A percentile compares a stretch with the other conserved stretches of the same genome.
phyloP scores from a whole-genome alignment of 805 yeast genomes.

The Naumovozyma baii region DNA sequence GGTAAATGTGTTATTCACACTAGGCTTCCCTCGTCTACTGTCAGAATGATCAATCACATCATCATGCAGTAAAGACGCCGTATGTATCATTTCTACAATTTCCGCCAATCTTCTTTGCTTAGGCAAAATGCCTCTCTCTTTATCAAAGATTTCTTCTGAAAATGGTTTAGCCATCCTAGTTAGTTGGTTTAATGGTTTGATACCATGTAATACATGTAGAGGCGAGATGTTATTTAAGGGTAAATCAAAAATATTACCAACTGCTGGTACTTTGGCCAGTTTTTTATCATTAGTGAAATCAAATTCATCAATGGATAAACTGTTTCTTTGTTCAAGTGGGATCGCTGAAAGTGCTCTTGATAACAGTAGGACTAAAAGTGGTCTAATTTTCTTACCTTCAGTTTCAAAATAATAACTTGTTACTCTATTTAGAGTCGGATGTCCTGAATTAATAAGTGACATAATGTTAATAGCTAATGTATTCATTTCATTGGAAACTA shows the following conservation, averaged over 20 bases:
- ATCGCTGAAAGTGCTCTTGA: conserved; percentile 72
- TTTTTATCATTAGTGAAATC: conserved; percentile 56
- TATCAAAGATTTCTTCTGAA: conserved; percentile 41
- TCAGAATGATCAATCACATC: conserved; percentile 91
- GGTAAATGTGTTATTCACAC: conserved; percentile 88
- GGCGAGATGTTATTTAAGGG: conserved; percentile 54
- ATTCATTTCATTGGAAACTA: conserved; percentile 90
- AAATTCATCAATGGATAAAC: conserved; percentile 48
- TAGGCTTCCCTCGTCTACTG: conserved; percentile 79
- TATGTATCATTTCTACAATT: conserved; percentile 96
- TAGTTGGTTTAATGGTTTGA: conserved; percentile 86
- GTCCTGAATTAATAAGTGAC: conserved; percentile 79
- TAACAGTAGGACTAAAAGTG: conserved; percentile 73
- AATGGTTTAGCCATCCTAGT: conserved; percentile 68
- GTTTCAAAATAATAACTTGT: conserved; percentile 93
- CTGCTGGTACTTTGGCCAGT: conserved; percentile 47
- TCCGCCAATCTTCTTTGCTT: conserved; percentile 93
- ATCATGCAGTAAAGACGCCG: conserved; percentile 90
- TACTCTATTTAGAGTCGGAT: conserved; percentile 84
- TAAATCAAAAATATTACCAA: conserved; percentile 47
- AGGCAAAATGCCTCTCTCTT: conserved; percentile 71
- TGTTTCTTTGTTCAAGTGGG: conserved; percentile 56
- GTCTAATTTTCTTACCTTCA: conserved; percentile 92
- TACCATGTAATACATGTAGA: conserved; percentile 74
- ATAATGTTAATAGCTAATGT: conserved; percentile 81